Evolutionary conservation across 805 yeast species (phyloP), one percentile per base, ranked within the genome.

Genomic region (Spencermartinsiella europaea): DNA sequence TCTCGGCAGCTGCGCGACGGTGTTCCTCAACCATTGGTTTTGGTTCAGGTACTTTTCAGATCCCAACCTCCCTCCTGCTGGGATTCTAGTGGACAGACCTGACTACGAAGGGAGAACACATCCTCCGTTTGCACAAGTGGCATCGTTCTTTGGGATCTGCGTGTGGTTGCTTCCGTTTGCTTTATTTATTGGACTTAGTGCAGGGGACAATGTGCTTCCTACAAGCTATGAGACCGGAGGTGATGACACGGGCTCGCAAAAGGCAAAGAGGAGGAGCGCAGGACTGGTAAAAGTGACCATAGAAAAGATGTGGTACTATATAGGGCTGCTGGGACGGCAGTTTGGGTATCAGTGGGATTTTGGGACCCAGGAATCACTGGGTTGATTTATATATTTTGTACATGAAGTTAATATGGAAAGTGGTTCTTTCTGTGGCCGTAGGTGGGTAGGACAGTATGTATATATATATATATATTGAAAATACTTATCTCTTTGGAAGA

Each of bases 101-200:
- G 85, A 56, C 69, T 82, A 58, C 73, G 69, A 53, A 75, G 85
- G 41, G 73, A 85, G 84, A 12, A 76, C 78, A 39, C 76, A 86
- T 45, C 95, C 95, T 1, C 73, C 84, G 10, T 91, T 91, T 60
- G 73, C 89, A 1, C 96, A 93, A 62, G 86, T 93, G 3, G 86
- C 96, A n/a, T 84, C 96, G 2, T 93, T 93, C 64, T 90, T 93
- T 62, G 99, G 96, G 1, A 67, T 93, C 36, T 82, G 93, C 57
- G 81, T 93, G 16, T 93, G 99, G 99, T 74, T 91, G 49, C 77
- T 93, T 22, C 99, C 99, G 28, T 88, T 93, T 64, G 82, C 96
- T 3, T 72, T 93, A 47, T 91, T 93, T 65, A 91, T 93, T 15
- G 83, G 95, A 25, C 71, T 93, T 49, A 85, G 95, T 61, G 97